phyloP scores from a whole-genome alignment of 2,329 filamentous ascomycete species.

The Fusarium tupiense region DNA sequence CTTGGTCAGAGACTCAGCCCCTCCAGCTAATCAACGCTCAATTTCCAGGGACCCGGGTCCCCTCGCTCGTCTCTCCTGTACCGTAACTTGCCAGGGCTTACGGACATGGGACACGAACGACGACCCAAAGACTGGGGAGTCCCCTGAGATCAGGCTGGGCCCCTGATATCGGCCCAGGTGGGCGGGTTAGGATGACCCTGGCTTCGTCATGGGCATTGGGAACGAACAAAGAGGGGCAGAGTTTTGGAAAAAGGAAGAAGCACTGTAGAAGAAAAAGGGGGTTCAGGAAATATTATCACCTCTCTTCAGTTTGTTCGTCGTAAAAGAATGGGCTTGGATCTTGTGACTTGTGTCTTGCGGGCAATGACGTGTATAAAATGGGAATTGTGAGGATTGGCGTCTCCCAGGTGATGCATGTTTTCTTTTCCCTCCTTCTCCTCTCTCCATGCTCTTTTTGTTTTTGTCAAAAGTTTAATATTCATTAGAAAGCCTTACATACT shows the following conservation, averaged over 20 bases:
- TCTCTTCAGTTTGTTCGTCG: neutral
- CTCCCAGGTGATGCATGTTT: slow-evolving; percentile 30
- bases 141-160: slow-evolving; percentile 35
- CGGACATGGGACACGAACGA: slow-evolving; percentile 24
- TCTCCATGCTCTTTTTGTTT: neutral
- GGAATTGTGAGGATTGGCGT: slow-evolving; percentile 16
- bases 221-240: slow-evolving; percentile 34
- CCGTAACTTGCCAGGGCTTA: slow-evolving; percentile 6
- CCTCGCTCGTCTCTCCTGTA: neutral
- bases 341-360: neutral
- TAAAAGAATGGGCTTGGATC: neutral
- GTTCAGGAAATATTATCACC: slow-evolving; percentile 2
- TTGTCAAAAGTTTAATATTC: slow-evolving; percentile 12
- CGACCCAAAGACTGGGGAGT: slow-evolving; percentile 35
- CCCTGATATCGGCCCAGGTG: slow-evolving; percentile 32
- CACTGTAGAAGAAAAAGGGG: slow-evolving; percentile 38
- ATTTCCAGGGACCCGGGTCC: slow-evolving; percentile 41
- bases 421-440: neutral
- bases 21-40: slow-evolving; percentile 28
- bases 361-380: slow-evolving; percentile 21
- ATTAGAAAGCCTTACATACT: slow-evolving; percentile 2
- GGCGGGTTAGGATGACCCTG: slow-evolving; percentile 41
- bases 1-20: slow-evolving; percentile 1
- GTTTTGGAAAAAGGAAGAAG: neutral
- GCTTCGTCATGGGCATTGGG: slow-evolving; percentile 16